These are phyloP conservation scores for Gleditsia sinensis DNA, from an alignment of 306 rosid genomes.

Conservation along the genomic window DNA sequence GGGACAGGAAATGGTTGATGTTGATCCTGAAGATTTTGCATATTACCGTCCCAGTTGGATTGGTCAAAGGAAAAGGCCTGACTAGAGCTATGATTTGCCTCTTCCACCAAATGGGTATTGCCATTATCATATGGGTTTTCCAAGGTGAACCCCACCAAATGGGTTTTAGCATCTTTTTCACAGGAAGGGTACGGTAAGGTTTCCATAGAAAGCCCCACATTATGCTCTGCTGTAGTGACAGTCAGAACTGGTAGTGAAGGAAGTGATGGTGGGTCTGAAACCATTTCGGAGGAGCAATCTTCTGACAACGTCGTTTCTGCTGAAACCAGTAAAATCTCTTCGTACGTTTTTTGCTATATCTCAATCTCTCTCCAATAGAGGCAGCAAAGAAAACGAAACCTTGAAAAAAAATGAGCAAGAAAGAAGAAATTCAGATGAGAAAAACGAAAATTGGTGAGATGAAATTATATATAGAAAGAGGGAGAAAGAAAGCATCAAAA, in stretches of 20 bases:
- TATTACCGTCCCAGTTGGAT: not conserved
- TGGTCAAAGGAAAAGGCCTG: conserved; percentile 22
- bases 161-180: conserved; percentile 23
- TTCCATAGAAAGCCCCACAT: conserved; percentile 28
- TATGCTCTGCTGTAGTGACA: conserved; percentile 29
- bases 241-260: not conserved
- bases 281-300: conserved; percentile 33
- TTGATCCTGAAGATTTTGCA: conserved; percentile 12
- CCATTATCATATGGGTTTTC: conserved; percentile 33
- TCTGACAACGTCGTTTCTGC: conserved; percentile 5
- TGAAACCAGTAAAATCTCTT: not conserved
- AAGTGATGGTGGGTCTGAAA: not conserved
- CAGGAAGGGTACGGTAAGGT: conserved; percentile 23
- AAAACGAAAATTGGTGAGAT: not conserved
- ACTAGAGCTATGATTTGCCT: conserved; percentile 5
- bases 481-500: too few species aligned
- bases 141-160: conserved; percentile 34
- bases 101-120: conserved; percentile 30
- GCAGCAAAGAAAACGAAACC: not conserved
- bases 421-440: not conserved
- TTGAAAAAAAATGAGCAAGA: not conserved
- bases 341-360: conserved; percentile 29
- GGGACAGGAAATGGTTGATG: conserved; percentile 32
- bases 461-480: too few species aligned
- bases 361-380: not conserved